Evolutionary conservation across 2,329 filamentous ascomycete species (phyloP).

Genomic region (Lasiodiplodia sp.): DNA sequence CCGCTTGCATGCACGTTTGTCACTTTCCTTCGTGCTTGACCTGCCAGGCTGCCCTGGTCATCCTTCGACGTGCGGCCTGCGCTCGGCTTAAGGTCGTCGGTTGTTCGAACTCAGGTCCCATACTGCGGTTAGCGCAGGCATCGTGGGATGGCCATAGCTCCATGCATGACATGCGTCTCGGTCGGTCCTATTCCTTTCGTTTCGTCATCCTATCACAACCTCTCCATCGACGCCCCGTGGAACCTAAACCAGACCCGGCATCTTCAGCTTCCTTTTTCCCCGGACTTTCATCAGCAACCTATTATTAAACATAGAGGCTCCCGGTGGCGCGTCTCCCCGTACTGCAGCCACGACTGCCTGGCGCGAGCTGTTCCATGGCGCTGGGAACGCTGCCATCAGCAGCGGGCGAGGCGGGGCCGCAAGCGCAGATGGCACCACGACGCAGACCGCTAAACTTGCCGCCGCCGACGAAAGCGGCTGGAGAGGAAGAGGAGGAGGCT

Average conservation of each 20-base stretch:
- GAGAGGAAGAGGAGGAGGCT: neutral
- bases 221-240: neutral
- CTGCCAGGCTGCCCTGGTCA: neutral
- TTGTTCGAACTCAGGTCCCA: neutral
- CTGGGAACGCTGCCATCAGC: neutral
- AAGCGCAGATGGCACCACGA: neutral
- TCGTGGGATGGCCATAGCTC: neutral
- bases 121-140: neutral
- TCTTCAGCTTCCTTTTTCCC: neutral
- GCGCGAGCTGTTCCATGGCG: neutral
- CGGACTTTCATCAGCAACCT: neutral
- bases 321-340: neutral
- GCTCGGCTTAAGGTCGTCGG: slow-evolving; percentile 4
- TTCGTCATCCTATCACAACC: neutral
- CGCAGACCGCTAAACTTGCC: slow-evolving; percentile 17
- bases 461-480: neutral
- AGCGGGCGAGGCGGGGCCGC: neutral
- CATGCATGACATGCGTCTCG: neutral
- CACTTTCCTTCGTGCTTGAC: neutral
- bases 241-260: neutral
- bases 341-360: neutral
- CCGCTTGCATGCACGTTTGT: neutral
- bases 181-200: neutral
- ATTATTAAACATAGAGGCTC: neutral
- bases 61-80: neutral